Conservation (phyloP, 306 rosid species). For the Vigna mungo region DNA sequence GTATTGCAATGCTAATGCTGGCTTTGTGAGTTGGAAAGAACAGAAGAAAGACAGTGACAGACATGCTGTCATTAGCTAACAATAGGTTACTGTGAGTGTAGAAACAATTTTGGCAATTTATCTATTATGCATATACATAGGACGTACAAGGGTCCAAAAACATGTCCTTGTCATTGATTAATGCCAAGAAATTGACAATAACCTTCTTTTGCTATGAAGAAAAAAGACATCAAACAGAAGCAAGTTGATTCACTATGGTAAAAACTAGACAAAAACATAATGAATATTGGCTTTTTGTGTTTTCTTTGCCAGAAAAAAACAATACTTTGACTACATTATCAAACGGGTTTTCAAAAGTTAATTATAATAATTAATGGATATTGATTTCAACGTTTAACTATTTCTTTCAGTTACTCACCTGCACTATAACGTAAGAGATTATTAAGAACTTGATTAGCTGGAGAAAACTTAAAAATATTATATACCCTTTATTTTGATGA, state of each 20-base stretch:
- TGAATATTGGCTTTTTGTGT: not conserved
- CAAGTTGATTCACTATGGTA: slow-evolving; percentile 26
- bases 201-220: slow-evolving; percentile 38
- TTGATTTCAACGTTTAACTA: not conserved
- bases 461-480: not conserved
- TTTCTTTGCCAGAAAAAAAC: not conserved
- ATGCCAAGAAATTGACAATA: slow-evolving; percentile 47
- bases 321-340: not conserved
- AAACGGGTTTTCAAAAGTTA: not conserved
- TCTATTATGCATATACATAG: slow-evolving; percentile 43
- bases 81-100: slow-evolving; percentile 40
- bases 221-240: slow-evolving; percentile 25
- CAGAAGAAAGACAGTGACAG: slow-evolving; percentile 45
- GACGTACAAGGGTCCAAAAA: slow-evolving; percentile 50
- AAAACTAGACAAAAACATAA: slow-evolving; percentile 24
- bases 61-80: slow-evolving; percentile 57
- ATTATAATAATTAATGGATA: not conserved
- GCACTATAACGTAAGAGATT: not conserved
- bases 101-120: slow-evolving; percentile 40
- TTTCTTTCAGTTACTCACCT: not conserved
- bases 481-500: not conserved
- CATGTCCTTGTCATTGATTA: slow-evolving; percentile 62
- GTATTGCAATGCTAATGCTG: slow-evolving; percentile 31
- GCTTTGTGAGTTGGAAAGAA: slow-evolving; percentile 28
- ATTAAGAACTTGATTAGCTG: not conserved